A percentile compares a stretch with the other conserved stretches of the same genome.
phyloP scores from a whole-genome alignment of 2,329 filamentous ascomycete genomes.

The Immersiporthe knoxdaviesiana region DNA sequence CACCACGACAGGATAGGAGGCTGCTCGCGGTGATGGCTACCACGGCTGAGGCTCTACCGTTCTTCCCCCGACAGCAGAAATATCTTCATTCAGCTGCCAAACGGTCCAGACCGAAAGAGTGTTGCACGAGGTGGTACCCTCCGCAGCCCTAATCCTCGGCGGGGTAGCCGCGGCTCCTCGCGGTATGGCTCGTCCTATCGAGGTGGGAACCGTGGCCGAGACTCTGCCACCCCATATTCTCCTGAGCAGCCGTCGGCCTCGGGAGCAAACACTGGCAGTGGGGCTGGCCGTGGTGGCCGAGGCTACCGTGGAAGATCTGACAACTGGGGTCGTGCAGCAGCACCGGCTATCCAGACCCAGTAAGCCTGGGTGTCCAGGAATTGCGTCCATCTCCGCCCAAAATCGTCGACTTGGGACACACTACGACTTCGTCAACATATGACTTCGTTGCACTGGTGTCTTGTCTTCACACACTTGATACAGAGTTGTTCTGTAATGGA shows the following conservation, averaged over 20 bases:
- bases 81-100: constrained; percentile 47
- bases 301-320: constrained; percentile 48
- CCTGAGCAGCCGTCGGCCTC: constrained; percentile 35
- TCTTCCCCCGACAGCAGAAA: constrained; percentile 43
- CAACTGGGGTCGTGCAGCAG: constrained; percentile 43
- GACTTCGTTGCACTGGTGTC: neutral
- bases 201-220: constrained; percentile 31
- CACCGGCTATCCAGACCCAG: constrained; percentile 34
- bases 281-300: constrained; percentile 40
- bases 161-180: constrained; percentile 33
- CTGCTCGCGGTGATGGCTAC: constrained; percentile 52
- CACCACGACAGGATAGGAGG: constrained; percentile 58
- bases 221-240: constrained; percentile 36
- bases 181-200: constrained; percentile 29
- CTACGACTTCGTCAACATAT: neutral
- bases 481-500: constrained; percentile 19
- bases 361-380: constrained; percentile 4
- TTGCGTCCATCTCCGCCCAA: neutral
- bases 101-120: constrained; percentile 44
- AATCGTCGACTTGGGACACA: neutral
- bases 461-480: constrained; percentile 17
- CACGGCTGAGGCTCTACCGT: constrained; percentile 48
- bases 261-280: constrained; percentile 18
- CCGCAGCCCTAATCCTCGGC: constrained; percentile 39
- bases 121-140: constrained; percentile 45